These are phyloP conservation scores for Lactarius vividus DNA, from an alignment of 768 basidiomycete species.

Conservation along the genomic window DNA sequence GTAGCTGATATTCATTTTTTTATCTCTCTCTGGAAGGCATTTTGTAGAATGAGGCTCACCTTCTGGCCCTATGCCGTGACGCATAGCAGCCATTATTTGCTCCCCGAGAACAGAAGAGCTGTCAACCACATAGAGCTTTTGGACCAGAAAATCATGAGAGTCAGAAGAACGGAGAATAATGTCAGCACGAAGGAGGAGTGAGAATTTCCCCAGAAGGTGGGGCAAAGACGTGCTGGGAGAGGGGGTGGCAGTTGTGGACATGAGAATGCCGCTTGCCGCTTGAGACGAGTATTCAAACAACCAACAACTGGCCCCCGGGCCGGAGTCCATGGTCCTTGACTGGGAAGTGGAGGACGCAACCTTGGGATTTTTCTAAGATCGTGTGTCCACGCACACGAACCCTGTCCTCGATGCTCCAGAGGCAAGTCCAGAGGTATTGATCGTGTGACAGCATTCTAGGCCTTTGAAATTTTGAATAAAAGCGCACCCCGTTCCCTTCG, in stretches of 20 bases:
- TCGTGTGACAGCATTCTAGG: background rate
- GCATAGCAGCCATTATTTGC: background rate
- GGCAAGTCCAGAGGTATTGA: background rate
- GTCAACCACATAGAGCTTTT: background rate
- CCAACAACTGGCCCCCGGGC: too few species aligned
- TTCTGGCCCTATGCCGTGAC: background rate
- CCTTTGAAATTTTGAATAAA: background rate
- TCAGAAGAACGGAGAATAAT: background rate
- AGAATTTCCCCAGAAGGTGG: too few species aligned
- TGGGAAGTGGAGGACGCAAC: too few species aligned
- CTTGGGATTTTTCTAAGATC: too few species aligned
- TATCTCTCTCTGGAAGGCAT: background rate
- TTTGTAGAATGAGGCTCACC: background rate
- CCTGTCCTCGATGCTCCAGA: too few species aligned
- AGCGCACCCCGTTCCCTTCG: background rate
- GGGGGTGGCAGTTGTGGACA: too few species aligned
- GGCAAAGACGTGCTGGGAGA: too few species aligned
- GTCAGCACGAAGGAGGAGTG: background rate
- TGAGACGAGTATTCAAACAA: too few species aligned
- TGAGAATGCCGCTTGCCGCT: too few species aligned
- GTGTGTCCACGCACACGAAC: too few species aligned
- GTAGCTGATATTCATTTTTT: background rate
- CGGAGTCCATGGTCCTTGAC: too few species aligned
- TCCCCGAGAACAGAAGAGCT: background rate
- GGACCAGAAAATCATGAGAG: background rate